Evolutionary conservation across 352 stramenopile species (phyloP).

Genomic region (Globisporangium barbulae): DNA sequence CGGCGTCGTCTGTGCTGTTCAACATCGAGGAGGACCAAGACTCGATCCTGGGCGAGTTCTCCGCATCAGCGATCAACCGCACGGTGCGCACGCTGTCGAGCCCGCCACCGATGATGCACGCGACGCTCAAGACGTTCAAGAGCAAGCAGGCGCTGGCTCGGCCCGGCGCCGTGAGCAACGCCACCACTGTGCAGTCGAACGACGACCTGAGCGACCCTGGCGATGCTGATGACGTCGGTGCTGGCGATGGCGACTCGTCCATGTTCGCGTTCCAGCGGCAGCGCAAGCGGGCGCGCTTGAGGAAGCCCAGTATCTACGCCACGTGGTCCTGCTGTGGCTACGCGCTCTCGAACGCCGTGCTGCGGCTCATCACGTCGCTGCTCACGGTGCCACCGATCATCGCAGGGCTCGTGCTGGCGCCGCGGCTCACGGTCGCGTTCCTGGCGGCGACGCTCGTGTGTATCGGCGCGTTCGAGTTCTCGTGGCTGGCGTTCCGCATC

Average conservation of each 20-base stretch:
- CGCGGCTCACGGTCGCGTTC: conserved; percentile 26
- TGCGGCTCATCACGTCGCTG: conserved; percentile 28
- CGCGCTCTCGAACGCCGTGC: conserved; percentile 33
- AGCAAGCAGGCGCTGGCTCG: conserved; percentile 13
- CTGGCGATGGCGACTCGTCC: conserved; percentile 12
- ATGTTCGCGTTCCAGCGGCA: conserved; percentile 13
- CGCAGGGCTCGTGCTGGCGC: conserved; percentile 33
- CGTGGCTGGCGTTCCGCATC: conserved; percentile 54
- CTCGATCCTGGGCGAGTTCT: conserved; percentile 13
- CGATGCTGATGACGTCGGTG: conserved; percentile 12
- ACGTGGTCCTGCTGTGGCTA: conserved; percentile 39
- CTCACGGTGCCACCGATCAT: conserved; percentile 28
- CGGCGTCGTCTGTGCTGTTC: conserved; percentile 34
- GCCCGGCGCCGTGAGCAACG: conserved; percentile 26
- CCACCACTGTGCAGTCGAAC: conserved; percentile 19
- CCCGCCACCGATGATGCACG: background rate
- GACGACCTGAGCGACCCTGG: conserved; percentile 17
- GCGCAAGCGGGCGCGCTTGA: conserved; percentile 23
- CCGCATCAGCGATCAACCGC: conserved; percentile 13
- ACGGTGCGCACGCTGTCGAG: conserved; percentile 20
- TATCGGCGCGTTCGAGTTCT: conserved; percentile 48
- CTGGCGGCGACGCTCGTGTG: conserved; percentile 28
- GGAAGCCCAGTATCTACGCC: conserved; percentile 38
- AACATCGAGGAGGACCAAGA: conserved; percentile 43
- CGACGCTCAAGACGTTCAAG: conserved; percentile 9